phyloP scores from a whole-genome alignment of 306 rosid genomes.

The Quercus bicolor region DNA sequence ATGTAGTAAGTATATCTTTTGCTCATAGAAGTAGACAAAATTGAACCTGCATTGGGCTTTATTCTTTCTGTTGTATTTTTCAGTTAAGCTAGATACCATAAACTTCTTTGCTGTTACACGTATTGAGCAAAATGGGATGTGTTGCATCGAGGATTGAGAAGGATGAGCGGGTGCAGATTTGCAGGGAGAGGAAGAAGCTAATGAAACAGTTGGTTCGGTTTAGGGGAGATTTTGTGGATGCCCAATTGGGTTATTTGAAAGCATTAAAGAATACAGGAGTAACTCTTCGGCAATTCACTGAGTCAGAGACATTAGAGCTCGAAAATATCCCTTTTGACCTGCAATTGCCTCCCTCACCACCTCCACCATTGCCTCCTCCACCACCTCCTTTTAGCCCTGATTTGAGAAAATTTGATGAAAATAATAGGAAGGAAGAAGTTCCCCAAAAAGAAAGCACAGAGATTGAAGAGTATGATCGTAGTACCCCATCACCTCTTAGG shows the following conservation, averaged over 20 bases:
- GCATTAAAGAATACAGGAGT: conserved; percentile 75
- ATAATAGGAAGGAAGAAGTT: conserved; percentile 19
- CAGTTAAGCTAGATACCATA: conserved; percentile 2
- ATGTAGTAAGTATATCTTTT: background rate
- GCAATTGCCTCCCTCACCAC: conserved; percentile 53
- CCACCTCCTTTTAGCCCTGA: conserved; percentile 58
- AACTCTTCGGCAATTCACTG: conserved; percentile 83
- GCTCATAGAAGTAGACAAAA: background rate
- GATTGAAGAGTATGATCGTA: conserved; percentile 25
- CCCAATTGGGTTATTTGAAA: conserved; percentile 64
- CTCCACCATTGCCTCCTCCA: conserved; percentile 58
- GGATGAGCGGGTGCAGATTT: conserved; percentile 59
- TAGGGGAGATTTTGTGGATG: conserved; percentile 76
- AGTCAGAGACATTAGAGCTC: conserved; percentile 68
- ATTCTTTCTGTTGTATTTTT: conserved; percentile 16
- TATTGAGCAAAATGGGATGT: conserved; percentile 68
- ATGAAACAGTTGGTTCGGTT: conserved; percentile 61
- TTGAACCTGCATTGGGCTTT: conserved; percentile 3
- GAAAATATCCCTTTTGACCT: conserved; percentile 44
- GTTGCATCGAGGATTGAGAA: conserved; percentile 61
- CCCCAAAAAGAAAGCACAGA: conserved; percentile 36
- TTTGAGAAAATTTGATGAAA: conserved; percentile 21
- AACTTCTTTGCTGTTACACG: conserved; percentile 1
- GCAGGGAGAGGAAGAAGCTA: conserved; percentile 76
- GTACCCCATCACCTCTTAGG: conserved; percentile 24